Percentiles rank a stretch among this genome's conserved stretches.
These are phyloP conservation scores for Fusarium albidum DNA, from an alignment of 2,329 filamentous ascomycete genomes.

Conservation along the genomic window DNA sequence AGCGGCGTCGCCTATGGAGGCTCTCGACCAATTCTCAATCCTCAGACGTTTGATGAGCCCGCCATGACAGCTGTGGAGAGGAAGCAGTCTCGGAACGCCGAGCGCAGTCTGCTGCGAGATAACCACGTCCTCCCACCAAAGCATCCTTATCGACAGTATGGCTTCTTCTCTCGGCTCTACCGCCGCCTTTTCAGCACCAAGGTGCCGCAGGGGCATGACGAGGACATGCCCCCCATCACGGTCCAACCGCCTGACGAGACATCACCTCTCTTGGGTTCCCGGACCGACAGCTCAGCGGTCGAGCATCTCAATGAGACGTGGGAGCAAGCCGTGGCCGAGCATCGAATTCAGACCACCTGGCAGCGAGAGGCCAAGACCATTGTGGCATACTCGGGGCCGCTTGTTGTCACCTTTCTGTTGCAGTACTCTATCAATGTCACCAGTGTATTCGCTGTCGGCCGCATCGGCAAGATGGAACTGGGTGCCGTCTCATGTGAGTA, in stretches of 20 bases:
- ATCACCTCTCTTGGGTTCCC: conserved; percentile 50
- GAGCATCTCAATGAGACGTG: conserved; percentile 76
- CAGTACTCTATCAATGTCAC: conserved; percentile 88
- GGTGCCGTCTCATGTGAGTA: conserved; percentile 53
- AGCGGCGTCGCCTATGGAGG: conserved; percentile 79
- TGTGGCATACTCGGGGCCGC: conserved; percentile 71
- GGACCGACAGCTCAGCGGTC: conserved; percentile 53
- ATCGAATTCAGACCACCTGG: conserved; percentile 90
- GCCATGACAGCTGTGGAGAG: conserved; percentile 63
- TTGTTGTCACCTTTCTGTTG: conserved; percentile 76
- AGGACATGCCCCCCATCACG: conserved; percentile 49
- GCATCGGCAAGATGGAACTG: conserved; percentile 71
- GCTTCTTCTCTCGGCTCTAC: conserved; percentile 54
- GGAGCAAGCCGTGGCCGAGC: conserved; percentile 84
- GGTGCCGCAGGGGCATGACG: conserved; percentile 45
- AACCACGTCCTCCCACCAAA: conserved; percentile 73
- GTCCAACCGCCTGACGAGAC: conserved; percentile 51
- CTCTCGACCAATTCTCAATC: conserved; percentile 73
- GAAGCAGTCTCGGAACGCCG: conserved; percentile 64
- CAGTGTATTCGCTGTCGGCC: conserved; percentile 80
- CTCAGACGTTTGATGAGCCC: conserved; percentile 56
- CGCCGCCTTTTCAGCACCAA: conserved; percentile 65
- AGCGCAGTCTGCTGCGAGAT: conserved; percentile 68
- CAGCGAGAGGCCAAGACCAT: conserved; percentile 87
- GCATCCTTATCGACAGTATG: conserved; percentile 49